phyloP scores from a whole-genome alignment of 495 filamentous ascomycete genomes.

The Mytilinidion resinicola region DNA sequence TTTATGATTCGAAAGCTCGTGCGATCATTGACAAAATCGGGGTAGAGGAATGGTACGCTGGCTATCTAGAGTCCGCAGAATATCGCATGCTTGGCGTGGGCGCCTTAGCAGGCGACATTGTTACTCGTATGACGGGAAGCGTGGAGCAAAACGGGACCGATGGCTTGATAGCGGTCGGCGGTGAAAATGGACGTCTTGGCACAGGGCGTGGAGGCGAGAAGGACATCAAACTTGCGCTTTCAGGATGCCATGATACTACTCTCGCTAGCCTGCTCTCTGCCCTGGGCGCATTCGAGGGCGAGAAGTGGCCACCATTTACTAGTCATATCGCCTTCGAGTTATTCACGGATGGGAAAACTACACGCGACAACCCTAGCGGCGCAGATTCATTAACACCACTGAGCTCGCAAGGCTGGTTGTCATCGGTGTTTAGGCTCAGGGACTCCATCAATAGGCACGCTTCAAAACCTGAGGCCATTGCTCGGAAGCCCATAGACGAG shows the following conservation, averaged over 20 bases:
- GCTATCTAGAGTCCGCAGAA: conserved; percentile 75
- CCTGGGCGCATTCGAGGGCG: conserved; percentile 66
- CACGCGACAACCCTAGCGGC: conserved; percentile 1
- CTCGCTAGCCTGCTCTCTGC: conserved; percentile 72
- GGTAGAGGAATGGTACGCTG: conserved; percentile 90
- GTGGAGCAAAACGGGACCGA: conserved; percentile 56
- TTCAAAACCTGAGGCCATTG: conserved; percentile 38
- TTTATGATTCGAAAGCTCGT: conserved; percentile 72
- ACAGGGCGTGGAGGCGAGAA: conserved; percentile 43
- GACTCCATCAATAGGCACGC: background rate
- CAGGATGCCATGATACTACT: conserved; percentile 93
- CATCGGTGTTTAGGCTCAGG: conserved; percentile 39
- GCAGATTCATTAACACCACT: conserved; percentile 2
- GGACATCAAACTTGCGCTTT: conserved; percentile 63
- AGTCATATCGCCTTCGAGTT: conserved; percentile 88
- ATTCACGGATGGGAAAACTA: conserved; percentile 41
- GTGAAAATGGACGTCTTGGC: conserved; percentile 35
- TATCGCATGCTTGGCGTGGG: conserved; percentile 86
- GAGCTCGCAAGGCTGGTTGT: conserved; percentile 42
- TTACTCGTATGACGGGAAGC: conserved; percentile 73
- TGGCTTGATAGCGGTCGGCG: conserved; percentile 47
- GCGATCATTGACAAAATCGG: conserved; percentile 69
- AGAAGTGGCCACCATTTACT: conserved; percentile 85
- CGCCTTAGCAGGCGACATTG: conserved; percentile 72
- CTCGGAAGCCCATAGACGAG: conserved; percentile 45